Evolutionary conservation across 805 yeast genomes (phyloP), one percentile per base, ranked within the genome.

Genomic region (Sugiyamaella floridensis): DNA sequence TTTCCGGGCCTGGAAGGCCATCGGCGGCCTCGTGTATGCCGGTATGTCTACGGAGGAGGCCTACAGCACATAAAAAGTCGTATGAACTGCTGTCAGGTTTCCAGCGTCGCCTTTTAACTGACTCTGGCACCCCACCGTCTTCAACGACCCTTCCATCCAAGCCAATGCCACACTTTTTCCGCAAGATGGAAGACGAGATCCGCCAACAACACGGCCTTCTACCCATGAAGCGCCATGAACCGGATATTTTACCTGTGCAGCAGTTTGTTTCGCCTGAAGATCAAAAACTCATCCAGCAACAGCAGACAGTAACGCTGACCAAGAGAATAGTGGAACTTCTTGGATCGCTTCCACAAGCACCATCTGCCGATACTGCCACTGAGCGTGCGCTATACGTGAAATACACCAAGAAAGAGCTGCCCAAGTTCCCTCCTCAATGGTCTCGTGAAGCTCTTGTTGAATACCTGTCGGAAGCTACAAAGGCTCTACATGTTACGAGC

Each of bases 371-470:
- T 14, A 20, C 20, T 14, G 18, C 28, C 15, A 26, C 15, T 5
- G 53, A 50, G 26, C 20, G 6, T 4, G 43, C 45, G 9, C 37
- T 50, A 15, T n/a, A 20, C n/a, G 22, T 51, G 12, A 37, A 15
- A 22, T 50, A 26, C 29, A 34, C 53, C 1, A 15, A 22, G 8
- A 26, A 22, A 15, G 44, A 28, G 4, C 41, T 50, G 6, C 53
- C 49, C n/a, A 20, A 45, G 29, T 45, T 19, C 41, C 53, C 53
- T 9, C 12, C 22, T 15, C 45, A 50, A 22, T 50, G 53, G 53
- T 40, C 49, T 7, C 26, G 41, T 8, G 40, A 49, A 11, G 44
- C 20, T 26, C 26, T 52, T 11, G 16, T 32, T 6, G 43, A 14
- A n/a, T 52, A 49, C 29, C 46, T 52, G 11, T 7, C 37, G 15